phyloP scores from a whole-genome alignment of 1,284 basidiomycete species.

The Papiliotrema fonsecae region DNA sequence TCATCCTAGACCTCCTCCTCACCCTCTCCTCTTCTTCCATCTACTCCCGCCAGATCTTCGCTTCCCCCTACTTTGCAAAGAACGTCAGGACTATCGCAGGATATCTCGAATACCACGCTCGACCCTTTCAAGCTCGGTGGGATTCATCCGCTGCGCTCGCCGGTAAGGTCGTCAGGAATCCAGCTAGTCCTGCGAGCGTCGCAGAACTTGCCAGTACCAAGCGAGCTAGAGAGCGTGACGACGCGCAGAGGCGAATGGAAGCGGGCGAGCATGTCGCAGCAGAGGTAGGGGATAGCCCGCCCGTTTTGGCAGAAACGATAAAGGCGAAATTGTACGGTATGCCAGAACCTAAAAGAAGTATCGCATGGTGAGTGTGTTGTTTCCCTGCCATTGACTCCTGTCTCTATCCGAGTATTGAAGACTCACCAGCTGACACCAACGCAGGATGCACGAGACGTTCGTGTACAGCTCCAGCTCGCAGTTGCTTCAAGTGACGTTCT shows the following conservation, averaged over 20 bases:
- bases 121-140: conserved; percentile 12
- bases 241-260: conserved; percentile 29
- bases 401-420: no score
- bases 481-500: conserved; percentile 45
- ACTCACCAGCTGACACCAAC: not conserved
- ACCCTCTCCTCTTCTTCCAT: conserved; percentile 22
- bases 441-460: conserved; percentile 48
- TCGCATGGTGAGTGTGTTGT: conserved; percentile 31
- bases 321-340: conserved; percentile 32
- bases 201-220: conserved; percentile 24
- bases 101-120: conserved; percentile 25
- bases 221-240: conserved; percentile 27
- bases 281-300: conserved; percentile 34
- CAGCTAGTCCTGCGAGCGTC: conserved; percentile 21
- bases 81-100: conserved; percentile 31
- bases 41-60: conserved; percentile 27
- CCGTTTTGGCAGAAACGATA: conserved; percentile 17
- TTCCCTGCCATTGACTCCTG: not conserved
- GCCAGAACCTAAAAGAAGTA: conserved; percentile 38
- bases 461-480: conserved; percentile 39
- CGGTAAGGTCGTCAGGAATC: conserved; percentile 28
- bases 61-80: conserved; percentile 17
- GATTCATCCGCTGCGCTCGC: conserved; percentile 11
- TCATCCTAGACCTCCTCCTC: conserved; percentile 37
- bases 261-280: conserved; percentile 20